Evolutionary conservation across 768 basidiomycete species (phyloP).

Genomic region (Trametes maxima): DNA sequence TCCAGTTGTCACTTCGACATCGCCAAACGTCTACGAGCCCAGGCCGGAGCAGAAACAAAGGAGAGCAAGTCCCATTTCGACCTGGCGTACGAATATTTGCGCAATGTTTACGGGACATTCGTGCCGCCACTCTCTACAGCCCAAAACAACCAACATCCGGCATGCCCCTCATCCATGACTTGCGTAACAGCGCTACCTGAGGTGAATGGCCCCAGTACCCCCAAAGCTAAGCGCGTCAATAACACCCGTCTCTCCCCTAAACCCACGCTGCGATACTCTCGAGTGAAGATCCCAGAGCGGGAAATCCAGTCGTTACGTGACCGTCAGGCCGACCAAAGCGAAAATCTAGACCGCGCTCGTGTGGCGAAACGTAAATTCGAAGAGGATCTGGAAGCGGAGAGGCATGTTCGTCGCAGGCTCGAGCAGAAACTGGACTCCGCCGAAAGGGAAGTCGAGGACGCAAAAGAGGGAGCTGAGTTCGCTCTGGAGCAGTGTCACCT

Average conservation of each 20-base stretch:
- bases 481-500: constrained; percentile 23
- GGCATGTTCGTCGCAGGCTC: constrained; percentile 26
- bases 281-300: constrained; percentile 31
- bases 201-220: not conserved
- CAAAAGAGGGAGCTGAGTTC: constrained; percentile 17
- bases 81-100: constrained; percentile 32
- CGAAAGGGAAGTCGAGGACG: constrained; percentile 5
- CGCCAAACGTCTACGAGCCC: constrained; percentile 33
- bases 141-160: not conserved
- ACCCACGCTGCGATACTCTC: not conserved
- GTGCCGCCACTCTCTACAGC: not conserved
- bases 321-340: constrained; percentile 33
- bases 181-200: not conserved
- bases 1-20: constrained; percentile 58
- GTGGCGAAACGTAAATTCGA: constrained; percentile 48
- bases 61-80: constrained; percentile 40
- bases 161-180: not conserved
- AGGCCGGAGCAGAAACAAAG: constrained; percentile 29
- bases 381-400: constrained; percentile 34
- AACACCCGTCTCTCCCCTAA: not conserved
- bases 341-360: constrained; percentile 37
- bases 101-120: constrained; percentile 21
- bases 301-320: constrained; percentile 45
- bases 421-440: constrained; percentile 24
- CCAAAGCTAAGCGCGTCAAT: not conserved